Base-by-base conservation (phyloP, 345 rosid species). In the Streptanthus diversifolius region DNA sequence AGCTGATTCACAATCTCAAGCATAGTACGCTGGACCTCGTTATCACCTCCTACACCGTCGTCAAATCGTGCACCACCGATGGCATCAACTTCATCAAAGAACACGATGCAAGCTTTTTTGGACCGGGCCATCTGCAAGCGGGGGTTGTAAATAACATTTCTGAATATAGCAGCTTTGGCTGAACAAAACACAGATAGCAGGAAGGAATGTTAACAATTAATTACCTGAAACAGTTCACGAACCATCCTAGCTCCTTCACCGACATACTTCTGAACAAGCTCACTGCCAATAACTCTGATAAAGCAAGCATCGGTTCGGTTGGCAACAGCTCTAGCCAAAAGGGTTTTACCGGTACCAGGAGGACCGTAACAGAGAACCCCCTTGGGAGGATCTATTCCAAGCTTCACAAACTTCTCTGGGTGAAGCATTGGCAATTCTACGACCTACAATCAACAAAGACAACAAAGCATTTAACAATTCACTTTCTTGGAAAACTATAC, bases 191-290 rank as follows among this genome's bases (percentile, higher is more conserved):
- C 10, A 18, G 49, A 39, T 36, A 35, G 43, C 15, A 3, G 39
- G 25, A 49, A 19, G 14, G 18, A 22, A 14, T 17, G 2, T 32
- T 41, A 30, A 39, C 49, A 68, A 57, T 35, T 36, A 1, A 71
- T 82, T 57, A 91, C 99, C 97, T 95, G 99, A 64, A 95, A 95
- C 5, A 95, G 81, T 60, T 95, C 99, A 41, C 99, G 90, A 72
- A 95, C 99, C 97, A 95, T 95, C 41, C 97, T 85, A 30, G 99
- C 99, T 65, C 99, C 99, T 79, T 95, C 99, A 43, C 97, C 99
- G 15, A 95, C 96, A 72, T 95, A 95, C 80, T 95, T 95, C 70
- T 95, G 99, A 70, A 95, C 99, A 68, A 95, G 95, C 83, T 95
- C 97, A 78, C 99, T 95, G 27, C 99, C 99, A 62, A 91, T 95